These are phyloP conservation scores for Drechslerella dactyloides DNA, from an alignment of 2,329 filamentous ascomycete species.

Conservation along the genomic window DNA sequence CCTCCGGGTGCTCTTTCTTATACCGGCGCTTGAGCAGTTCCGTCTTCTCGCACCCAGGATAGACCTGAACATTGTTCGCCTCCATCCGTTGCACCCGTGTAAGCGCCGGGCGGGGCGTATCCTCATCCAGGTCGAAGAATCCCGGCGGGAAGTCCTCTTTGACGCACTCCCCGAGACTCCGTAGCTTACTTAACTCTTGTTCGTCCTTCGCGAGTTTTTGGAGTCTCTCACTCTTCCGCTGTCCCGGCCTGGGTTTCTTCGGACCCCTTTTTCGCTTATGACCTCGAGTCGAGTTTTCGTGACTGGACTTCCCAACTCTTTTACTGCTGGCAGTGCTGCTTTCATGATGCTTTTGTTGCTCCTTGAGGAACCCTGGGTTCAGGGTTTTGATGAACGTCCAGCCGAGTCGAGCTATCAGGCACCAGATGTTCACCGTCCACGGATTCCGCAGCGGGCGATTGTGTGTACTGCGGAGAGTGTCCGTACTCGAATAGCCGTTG, in stretches of 20 bases:
- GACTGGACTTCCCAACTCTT: too few relatives aligned
- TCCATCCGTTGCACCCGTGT: neutral
- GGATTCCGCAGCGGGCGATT: neutral
- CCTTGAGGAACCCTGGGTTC: neutral
- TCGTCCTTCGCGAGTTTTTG: too few relatives aligned
- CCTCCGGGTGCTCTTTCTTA: neutral
- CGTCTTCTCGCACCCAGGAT: neutral
- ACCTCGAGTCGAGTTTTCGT: too few relatives aligned
- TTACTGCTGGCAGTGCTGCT: too few relatives aligned
- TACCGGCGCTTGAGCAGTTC: neutral
- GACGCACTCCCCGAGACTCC: neutral
- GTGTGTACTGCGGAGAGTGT: neutral
- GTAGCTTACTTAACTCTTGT: too few relatives aligned
- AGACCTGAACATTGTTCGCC: neutral
- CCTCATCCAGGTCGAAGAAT: neutral
- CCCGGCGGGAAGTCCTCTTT: neutral
- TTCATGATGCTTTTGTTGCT: too few relatives aligned
- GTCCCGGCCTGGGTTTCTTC: neutral
- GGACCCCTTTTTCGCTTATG: too few relatives aligned
- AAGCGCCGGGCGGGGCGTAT: neutral
- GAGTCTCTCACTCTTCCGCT: neutral
- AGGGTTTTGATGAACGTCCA: neutral
- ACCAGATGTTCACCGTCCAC: neutral
- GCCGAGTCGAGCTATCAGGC: neutral
- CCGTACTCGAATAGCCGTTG: neutral